These are phyloP conservation scores for Zostera marina DNA, from an alignment of 116 monocot genomes.

Conservation along the genomic window DNA sequence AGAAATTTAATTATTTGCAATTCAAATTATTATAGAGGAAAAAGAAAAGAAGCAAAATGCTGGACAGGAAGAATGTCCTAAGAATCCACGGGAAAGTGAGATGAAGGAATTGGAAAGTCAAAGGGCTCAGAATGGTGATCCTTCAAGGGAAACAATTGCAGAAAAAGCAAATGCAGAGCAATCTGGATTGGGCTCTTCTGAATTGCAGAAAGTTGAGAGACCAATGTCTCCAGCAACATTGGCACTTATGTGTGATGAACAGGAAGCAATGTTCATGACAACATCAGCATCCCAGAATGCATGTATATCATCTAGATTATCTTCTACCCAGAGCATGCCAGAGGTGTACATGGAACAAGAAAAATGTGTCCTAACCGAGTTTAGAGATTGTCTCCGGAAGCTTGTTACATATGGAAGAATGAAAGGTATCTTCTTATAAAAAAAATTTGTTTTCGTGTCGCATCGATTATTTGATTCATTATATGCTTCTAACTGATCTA, in stretches of 20 bases:
- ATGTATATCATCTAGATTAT: constrained; percentile 13
- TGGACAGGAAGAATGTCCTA: constrained; percentile 8
- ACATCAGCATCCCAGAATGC: constrained; percentile 11
- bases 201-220: constrained; percentile 28
- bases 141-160: constrained; percentile 21
- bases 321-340: constrained; percentile 23
- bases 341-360: constrained; percentile 81
- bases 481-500: not conserved
- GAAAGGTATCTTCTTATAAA: constrained; percentile 60
- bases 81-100: constrained; percentile 27
- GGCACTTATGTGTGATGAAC: constrained; percentile 90
- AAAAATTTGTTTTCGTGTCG: too few relatives aligned
- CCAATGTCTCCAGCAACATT: constrained; percentile 89
- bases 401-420: constrained; percentile 53
- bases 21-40: not conserved
- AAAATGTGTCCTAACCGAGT: constrained; percentile 52
- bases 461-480: not conserved
- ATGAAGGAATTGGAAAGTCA: constrained; percentile 15
- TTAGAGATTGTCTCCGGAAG: constrained; percentile 66
- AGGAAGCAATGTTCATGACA: constrained; percentile 54
- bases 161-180: constrained; percentile 7
- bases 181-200: constrained; percentile 6
- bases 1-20: not conserved
- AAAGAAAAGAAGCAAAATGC: constrained; percentile 2
- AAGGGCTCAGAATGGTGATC: constrained; percentile 29